Evolutionary conservation across 495 filamentous ascomycete genomes (phyloP).

Genomic region (Niebla homalea): DNA sequence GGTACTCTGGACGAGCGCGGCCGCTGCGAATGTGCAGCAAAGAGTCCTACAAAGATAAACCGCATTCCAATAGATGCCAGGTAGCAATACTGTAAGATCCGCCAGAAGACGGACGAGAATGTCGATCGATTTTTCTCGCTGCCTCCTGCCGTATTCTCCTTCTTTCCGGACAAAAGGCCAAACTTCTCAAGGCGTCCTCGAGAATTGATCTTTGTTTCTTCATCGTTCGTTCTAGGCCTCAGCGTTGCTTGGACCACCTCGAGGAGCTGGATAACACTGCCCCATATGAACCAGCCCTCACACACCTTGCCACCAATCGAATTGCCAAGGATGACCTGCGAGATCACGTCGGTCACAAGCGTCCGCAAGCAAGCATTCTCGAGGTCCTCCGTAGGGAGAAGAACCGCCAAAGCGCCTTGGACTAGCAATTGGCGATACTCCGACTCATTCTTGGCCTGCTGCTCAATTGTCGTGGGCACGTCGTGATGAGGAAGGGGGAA

Average conservation of each 20-base stretch:
- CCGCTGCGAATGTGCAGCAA: constrained; percentile 18
- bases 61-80: constrained; percentile 50
- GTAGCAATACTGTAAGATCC: constrained; percentile 54
- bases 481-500: constrained; percentile 54
- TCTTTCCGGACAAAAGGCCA: constrained; percentile 29
- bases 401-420: constrained; percentile 59
- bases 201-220: constrained; percentile 16
- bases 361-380: constrained; percentile 71
- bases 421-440: constrained; percentile 72
- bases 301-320: constrained; percentile 61
- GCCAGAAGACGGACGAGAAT: constrained; percentile 46
- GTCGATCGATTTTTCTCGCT: constrained; percentile 18
- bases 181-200: constrained; percentile 33
- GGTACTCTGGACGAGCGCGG: constrained; percentile 16
- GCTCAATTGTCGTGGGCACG: constrained; percentile 34
- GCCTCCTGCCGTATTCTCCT: constrained; percentile 5
- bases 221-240: constrained; percentile 12
- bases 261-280: constrained; percentile 54
- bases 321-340: constrained; percentile 72
- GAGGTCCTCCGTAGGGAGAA: constrained; percentile 85
- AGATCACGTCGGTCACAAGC: constrained; percentile 72
- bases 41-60: constrained; percentile 41
- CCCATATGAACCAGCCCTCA: constrained; percentile 78
- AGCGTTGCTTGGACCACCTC: constrained; percentile 23
- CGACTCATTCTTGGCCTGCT: constrained; percentile 63